A percentile compares a stretch with the other conserved stretches of the same genome.
Conservation (phyloP, 805 yeast genomes). For the Maudiozyma pseudohumilis region DNA sequence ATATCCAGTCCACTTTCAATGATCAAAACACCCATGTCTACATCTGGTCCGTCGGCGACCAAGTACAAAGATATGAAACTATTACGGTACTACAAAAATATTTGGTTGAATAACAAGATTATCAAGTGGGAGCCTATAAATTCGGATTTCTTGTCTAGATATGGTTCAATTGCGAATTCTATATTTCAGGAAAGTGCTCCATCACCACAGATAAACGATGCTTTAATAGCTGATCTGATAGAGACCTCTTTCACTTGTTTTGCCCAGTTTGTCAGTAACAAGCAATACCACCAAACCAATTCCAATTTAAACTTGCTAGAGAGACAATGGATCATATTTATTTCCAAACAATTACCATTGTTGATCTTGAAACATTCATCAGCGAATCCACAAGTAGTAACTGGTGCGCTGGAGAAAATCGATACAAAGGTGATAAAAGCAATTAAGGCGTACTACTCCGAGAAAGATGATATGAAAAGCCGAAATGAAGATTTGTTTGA, state of each 20-base stretch:
- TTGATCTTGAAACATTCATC: constrained; percentile 29
- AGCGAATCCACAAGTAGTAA: constrained; percentile 19
- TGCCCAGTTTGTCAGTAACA: constrained; percentile 37
- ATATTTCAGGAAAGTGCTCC: constrained; percentile 24
- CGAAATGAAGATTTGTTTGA: constrained; percentile 42
- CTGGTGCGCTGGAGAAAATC: constrained; percentile 20
- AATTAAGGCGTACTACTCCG: constrained; percentile 27
- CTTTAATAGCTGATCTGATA: constrained; percentile 21
- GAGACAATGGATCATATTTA: constrained; percentile 37
- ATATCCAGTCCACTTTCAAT: constrained; percentile 20
- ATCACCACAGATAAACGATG: constrained; percentile 15
- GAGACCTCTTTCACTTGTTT: constrained; percentile 34
- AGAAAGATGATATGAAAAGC: constrained; percentile 27
- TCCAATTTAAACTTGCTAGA: constrained; percentile 28
- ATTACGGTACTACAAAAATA: constrained; percentile 26
- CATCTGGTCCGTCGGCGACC: constrained; percentile 3
- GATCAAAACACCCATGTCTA: constrained; percentile 9
- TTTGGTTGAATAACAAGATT: constrained; percentile 33
- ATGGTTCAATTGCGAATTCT: constrained; percentile 26
- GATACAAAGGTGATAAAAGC: constrained; percentile 27
- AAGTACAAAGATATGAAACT: constrained; percentile 24
- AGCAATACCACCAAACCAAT: constrained; percentile 31
- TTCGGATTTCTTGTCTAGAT: constrained; percentile 24
- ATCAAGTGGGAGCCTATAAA: constrained; percentile 29
- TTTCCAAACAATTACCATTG: constrained; percentile 39